Conservation (phyloP, 805 yeast species). For the Teunomyces tritomae region DNA sequence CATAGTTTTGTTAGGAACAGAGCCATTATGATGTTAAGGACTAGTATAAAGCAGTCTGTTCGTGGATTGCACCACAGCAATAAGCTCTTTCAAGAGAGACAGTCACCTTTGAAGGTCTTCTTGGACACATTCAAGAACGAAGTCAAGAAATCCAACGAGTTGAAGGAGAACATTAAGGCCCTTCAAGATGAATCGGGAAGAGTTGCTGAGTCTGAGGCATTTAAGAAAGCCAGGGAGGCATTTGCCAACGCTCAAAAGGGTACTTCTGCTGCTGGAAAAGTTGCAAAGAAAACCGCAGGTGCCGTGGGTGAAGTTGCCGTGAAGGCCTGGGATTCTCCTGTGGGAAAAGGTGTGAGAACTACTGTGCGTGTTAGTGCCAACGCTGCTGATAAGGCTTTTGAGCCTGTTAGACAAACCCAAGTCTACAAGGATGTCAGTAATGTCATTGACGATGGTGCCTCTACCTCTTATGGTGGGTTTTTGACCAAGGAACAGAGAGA, state of each 20-base stretch:
- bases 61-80: slow-evolving; percentile 3
- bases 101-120: slow-evolving; percentile 88
- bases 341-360: slow-evolving; percentile 83
- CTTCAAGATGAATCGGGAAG: slow-evolving; percentile 94
- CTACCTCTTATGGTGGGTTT: slow-evolving; percentile 88
- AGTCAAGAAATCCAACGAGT: slow-evolving; percentile 85
- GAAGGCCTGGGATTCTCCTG: slow-evolving; percentile 95
- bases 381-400: slow-evolving; percentile 81
- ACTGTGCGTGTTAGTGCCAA: slow-evolving; percentile 83
- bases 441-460: slow-evolving; percentile 88
- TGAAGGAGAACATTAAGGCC: slow-evolving; percentile 90
- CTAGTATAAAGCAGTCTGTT: slow-evolving; percentile 4
- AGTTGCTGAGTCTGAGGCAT: slow-evolving; percentile 90
- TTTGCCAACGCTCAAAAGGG: slow-evolving; percentile 78
- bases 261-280: slow-evolving; percentile 64
- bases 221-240: slow-evolving; percentile 89
- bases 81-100: slow-evolving; percentile 15
- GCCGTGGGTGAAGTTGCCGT: slow-evolving; percentile 86
- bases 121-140: slow-evolving; percentile 88
- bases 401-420: slow-evolving; percentile 89
- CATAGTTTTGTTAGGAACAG: background rate
- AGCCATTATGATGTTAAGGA: slow-evolving; percentile 7
- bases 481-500: slow-evolving; percentile 81
- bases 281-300: slow-evolving; percentile 86
- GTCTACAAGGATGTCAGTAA: slow-evolving; percentile 85